phyloP scores from a whole-genome alignment of 768 basidiomycete species.

The Udeniomyces megalosporus region DNA sequence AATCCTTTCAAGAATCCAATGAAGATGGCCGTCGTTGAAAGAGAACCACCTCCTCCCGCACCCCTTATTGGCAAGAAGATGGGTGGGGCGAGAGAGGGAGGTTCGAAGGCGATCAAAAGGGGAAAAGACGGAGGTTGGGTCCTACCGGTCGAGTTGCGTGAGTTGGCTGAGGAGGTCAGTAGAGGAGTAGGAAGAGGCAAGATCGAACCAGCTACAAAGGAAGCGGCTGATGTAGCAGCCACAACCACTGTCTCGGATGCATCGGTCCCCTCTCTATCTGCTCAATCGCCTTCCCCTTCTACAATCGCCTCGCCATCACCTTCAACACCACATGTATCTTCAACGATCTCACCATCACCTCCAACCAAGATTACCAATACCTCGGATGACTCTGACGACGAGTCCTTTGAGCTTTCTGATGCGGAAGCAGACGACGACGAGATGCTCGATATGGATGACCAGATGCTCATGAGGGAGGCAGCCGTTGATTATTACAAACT shows the following conservation, averaged over 20 bases:
- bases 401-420: constrained; percentile 9
- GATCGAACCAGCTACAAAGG: neutral
- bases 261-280: neutral
- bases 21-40: constrained; percentile 1
- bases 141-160: neutral
- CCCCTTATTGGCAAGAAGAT: neutral
- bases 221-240: neutral
- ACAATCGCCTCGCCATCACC: neutral
- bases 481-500: constrained; percentile 12
- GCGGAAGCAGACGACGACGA: neutral
- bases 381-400: constrained; percentile 8
- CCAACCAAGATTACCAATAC: neutral
- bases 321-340: neutral
- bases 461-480: constrained; percentile 13
- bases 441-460: constrained; percentile 7
- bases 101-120: neutral
- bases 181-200: neutral
- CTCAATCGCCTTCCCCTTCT: neutral
- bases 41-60: neutral
- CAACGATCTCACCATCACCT: neutral
- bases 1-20: neutral
- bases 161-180: too few species aligned
- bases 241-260: neutral
- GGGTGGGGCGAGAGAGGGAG: neutral
- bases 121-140: neutral